Conservation (phyloP, 345 rosid genomes). For the Citrus trifoliata region DNA sequence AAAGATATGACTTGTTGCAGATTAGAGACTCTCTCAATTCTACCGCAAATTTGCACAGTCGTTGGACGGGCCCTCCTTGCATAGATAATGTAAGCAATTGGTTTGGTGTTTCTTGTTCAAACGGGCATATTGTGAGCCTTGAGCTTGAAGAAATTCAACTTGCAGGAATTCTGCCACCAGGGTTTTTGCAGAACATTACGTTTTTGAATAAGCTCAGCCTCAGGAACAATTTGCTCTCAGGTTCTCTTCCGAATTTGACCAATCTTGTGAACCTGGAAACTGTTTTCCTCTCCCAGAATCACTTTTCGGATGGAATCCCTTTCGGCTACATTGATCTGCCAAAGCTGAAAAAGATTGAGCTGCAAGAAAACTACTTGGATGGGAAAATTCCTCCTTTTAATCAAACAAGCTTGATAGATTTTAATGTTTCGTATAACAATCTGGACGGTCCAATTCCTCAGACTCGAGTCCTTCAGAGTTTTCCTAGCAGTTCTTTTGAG, state of each 20-base stretch:
- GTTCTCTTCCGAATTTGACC: constrained; percentile 40
- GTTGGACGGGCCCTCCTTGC: constrained; percentile 62
- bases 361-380: constrained; percentile 39
- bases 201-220: constrained; percentile 39
- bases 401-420: constrained; percentile 32
- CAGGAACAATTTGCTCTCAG: constrained; percentile 36
- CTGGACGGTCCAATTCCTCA: constrained; percentile 46
- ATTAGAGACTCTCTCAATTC: constrained; percentile 36
- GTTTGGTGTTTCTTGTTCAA: constrained; percentile 42
- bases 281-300: constrained; percentile 38
- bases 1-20: constrained; percentile 36
- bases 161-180: constrained; percentile 41
- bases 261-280: constrained; percentile 26
- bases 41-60: constrained; percentile 21
- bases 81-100: constrained; percentile 30
- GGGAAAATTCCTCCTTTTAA: constrained; percentile 45
- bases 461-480: constrained; percentile 29
- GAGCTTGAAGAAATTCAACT: constrained; percentile 45
- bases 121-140: constrained; percentile 40
- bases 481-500: constrained; percentile 31
- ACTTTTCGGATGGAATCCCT: constrained; percentile 41
- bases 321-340: constrained; percentile 24
- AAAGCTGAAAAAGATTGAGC: constrained; percentile 30
- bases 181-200: constrained; percentile 32
- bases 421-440: constrained; percentile 47